Evolutionary conservation across 2,329 filamentous ascomycete genomes (phyloP), one percentile per base, ranked within the genome.

Genomic region (Aspergillus tamarii): DNA sequence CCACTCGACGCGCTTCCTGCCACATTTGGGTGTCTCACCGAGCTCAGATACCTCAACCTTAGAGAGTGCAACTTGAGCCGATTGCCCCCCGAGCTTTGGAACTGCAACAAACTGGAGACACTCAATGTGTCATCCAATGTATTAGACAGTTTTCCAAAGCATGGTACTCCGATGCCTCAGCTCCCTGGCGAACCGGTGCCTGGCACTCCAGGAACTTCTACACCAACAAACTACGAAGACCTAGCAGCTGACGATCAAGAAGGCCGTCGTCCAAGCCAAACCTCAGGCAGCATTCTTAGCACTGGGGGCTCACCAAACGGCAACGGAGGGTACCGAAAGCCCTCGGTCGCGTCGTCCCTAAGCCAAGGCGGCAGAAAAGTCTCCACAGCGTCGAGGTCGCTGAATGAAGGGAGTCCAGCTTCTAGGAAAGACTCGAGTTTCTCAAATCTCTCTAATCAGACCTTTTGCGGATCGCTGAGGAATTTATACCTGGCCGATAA

Each of bases 71-170:
- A 98, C 73, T 86, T 99, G 63, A 91, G 90, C 68, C 91, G 90
- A 72, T 83, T 99, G 36, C 95, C 95, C 2, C 88, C 92, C 74
- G 95, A 99, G 74, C 85, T 99, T n/a, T 99, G 95, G 95, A 94
- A 92, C 84, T 94, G 94, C 58, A 90, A 90, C 70, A 93, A 91
- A 74, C 80, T 99, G 60, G 94, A 98, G 77, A 94, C 91, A 0
- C 85, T 99, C 64, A 99, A 99, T 71, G 89, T 96, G 14, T 98
- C 94, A 0, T 97, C 95, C 12, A 99, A 99, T 70, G 90, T 98
- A 8, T 84, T 99, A 23, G 91, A 94, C 57, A 88, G 87, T 46
- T 98, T 99, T 74, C 95, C 95, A 1, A 97, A 96, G 74, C 92
- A 92, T 26, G 83, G 84, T 53, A 79, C 77, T 34, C 86, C 89